These are phyloP conservation scores for Pseudogymnoascus destructans DNA, from an alignment of 2,329 filamentous ascomycete genomes.

Conservation along the genomic window DNA sequence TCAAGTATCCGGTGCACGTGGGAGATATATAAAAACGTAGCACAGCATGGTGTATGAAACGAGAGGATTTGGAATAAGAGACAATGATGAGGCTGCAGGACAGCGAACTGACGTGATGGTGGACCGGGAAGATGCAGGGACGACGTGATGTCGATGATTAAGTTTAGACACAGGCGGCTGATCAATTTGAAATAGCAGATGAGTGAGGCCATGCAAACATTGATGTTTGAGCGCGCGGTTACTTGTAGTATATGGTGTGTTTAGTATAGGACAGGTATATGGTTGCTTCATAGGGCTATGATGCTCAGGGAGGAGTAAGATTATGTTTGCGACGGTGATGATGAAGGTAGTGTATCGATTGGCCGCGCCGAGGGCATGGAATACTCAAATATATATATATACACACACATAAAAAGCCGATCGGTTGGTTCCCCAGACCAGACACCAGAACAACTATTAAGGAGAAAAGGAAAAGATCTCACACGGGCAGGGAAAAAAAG, in stretches of 20 bases:
- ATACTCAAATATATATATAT: background rate
- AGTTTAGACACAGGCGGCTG: background rate
- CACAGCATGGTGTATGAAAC: background rate
- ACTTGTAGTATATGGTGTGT: background rate
- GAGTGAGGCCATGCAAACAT: background rate
- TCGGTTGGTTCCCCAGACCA: background rate
- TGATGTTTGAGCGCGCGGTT: background rate
- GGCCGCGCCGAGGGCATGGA: background rate
- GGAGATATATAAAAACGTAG: background rate
- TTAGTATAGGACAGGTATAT: background rate
- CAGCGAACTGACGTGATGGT: background rate
- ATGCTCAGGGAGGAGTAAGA: background rate
- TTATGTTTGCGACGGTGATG: background rate
- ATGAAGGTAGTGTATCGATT: background rate
- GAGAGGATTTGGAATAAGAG: background rate
- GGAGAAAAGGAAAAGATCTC: background rate
- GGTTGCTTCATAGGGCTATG: background rate
- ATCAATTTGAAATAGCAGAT: background rate
- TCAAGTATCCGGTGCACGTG: slow-evolving; percentile 1
- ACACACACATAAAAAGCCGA: background rate
- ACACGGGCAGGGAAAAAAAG: background rate
- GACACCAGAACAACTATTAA: background rate
- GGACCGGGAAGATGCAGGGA: background rate
- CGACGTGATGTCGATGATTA: background rate
- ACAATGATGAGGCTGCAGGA: slow-evolving; percentile 1